Percentiles rank a stretch among this genome's conserved stretches.
phyloP scores from a whole-genome alignment of 148 eudicot genomes.

The Silene conica region DNA sequence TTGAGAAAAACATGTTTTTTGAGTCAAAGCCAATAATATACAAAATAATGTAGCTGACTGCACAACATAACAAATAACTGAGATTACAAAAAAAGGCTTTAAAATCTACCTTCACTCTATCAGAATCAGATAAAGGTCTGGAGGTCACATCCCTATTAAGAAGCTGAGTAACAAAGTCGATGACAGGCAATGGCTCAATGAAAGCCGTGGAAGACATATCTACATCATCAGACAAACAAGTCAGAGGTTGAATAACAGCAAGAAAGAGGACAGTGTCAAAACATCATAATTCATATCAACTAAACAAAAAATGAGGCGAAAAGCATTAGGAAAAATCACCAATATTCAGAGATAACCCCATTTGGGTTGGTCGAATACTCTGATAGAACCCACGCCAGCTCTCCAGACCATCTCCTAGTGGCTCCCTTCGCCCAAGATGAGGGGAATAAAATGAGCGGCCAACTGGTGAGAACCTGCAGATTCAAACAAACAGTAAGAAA shows the following conservation, averaged over 20 bases:
- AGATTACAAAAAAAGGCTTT: background rate
- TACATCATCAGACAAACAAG: slow-evolving; percentile 19
- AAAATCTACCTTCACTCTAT: slow-evolving; percentile 55
- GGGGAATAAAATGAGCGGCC: slow-evolving; percentile 76
- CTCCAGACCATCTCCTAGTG: slow-evolving; percentile 71
- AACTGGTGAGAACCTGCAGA: slow-evolving; percentile 50
- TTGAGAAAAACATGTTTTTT: background rate
- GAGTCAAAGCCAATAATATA: background rate
- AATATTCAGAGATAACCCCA: slow-evolving; percentile 80
- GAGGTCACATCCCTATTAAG: slow-evolving; percentile 50
- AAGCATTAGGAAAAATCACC: slow-evolving; percentile 29
- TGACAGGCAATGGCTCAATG: slow-evolving; percentile 65
- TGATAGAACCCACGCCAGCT: slow-evolving; percentile 91
- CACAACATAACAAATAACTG: background rate
- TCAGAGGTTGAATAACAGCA: background rate
- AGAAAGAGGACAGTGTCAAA: background rate
- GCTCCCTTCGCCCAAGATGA: slow-evolving; percentile 50
- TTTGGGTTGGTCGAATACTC: slow-evolving; percentile 83
- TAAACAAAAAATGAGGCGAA: background rate
- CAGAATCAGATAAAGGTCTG: slow-evolving; percentile 74
- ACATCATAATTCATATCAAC: background rate
- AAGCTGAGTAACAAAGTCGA: slow-evolving; percentile 62
- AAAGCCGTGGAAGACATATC: slow-evolving; percentile 89
- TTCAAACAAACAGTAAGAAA: background rate
- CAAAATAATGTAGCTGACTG: background rate